Conservation (phyloP, 345 rosid species). For the Odontarrhena argentea region DNA sequence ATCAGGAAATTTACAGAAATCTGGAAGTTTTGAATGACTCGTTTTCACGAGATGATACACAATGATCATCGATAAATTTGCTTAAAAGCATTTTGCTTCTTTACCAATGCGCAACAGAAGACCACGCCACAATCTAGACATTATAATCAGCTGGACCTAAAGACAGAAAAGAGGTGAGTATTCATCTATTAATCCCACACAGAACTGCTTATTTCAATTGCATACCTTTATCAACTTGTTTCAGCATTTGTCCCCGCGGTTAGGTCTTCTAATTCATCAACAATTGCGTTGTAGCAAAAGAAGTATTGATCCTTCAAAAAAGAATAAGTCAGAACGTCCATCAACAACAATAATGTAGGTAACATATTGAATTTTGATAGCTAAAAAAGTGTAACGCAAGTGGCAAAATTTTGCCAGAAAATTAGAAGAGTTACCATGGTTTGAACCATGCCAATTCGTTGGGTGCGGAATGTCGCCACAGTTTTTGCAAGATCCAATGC, state of each 20-base stretch:
- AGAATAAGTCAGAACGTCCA: constrained; percentile 14
- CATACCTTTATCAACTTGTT: constrained; percentile 42
- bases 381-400: background rate
- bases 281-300: constrained; percentile 73
- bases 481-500: constrained; percentile 75
- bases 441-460: constrained; percentile 93
- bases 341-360: background rate
- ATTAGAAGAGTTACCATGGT: constrained; percentile 61
- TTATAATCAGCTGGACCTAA: constrained; percentile 2
- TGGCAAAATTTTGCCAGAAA: background rate
- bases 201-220: background rate
- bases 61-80: background rate
- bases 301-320: constrained; percentile 66
- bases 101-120: background rate
- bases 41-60: constrained; percentile 11
- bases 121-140: constrained; percentile 2
- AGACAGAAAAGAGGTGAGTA: background rate
- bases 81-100: background rate
- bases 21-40: background rate
- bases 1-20: constrained; percentile 18
- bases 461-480: constrained; percentile 66
- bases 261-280: constrained; percentile 72
- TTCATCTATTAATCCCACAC: background rate
- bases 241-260: constrained; percentile 39
- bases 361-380: background rate